Evolutionary conservation across 2,329 filamentous ascomycete genomes (phyloP).

Genomic region (Aspergillaceae sp.): DNA sequence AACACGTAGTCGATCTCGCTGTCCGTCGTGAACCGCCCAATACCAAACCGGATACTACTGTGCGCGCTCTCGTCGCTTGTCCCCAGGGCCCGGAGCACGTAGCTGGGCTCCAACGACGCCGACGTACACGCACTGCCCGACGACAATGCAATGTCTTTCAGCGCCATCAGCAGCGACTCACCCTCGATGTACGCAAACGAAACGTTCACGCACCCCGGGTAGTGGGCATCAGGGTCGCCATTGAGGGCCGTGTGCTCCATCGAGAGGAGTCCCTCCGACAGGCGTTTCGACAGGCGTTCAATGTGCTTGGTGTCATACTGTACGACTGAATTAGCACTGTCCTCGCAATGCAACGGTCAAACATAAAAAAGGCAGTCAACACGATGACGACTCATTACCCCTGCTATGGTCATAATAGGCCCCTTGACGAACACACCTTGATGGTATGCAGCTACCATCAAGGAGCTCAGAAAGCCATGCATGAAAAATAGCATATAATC

Average conservation of each 20-base stretch:
- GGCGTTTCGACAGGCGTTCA: conserved; percentile 68
- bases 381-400: conserved; percentile 47
- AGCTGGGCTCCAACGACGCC: conserved; percentile 90
- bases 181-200: conserved; percentile 98
- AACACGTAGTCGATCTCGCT: conserved; percentile 94
- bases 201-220: conserved; percentile 95
- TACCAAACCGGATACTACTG: conserved; percentile 95
- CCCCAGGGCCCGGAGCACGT: conserved; percentile 86
- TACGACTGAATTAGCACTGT: conserved; percentile 2
- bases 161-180: conserved; percentile 92
- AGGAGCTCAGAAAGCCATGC: conserved; percentile 82
- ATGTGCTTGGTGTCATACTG: conserved; percentile 91
- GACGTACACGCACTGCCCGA: conserved; percentile 97
- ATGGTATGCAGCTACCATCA: conserved; percentile 40
- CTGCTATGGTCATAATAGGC: conserved; percentile 58
- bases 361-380: conserved; percentile 1
- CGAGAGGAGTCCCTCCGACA: conserved; percentile 71
- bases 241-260: conserved; percentile 92
- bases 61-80: conserved; percentile 97
- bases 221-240: conserved; percentile 72
- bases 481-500: conserved; percentile 77
- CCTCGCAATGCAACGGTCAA: background rate
- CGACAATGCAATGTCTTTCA: conserved; percentile 95
- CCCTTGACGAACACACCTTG: conserved; percentile 24
- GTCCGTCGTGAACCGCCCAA: conserved; percentile 93